Percentiles rank a stretch among this genome's conserved stretches.
phyloP scores from a whole-genome alignment of 2,329 filamentous ascomycete species.

The Gremmenia infestans region DNA sequence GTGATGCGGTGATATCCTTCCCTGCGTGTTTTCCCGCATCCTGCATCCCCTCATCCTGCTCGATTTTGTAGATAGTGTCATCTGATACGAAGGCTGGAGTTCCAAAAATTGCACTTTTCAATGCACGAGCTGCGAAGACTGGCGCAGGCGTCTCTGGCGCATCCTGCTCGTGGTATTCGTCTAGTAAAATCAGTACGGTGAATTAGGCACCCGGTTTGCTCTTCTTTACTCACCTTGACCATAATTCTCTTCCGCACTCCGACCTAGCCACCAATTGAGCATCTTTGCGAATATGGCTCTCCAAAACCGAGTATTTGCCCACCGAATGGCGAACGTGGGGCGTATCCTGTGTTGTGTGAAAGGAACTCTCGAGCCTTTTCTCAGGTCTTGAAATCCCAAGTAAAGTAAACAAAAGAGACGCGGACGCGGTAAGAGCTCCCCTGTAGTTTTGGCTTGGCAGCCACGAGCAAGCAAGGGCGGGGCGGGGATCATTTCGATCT shows the following conservation, averaged over 20 bases:
- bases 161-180: slow-evolving; percentile 34
- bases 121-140: slow-evolving; percentile 60
- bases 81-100: slow-evolving; percentile 42
- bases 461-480: slow-evolving; percentile 1
- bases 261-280: slow-evolving; percentile 32
- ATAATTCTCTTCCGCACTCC: slow-evolving; percentile 20
- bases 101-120: slow-evolving; percentile 60
- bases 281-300: slow-evolving; percentile 15
- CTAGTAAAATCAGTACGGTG: slow-evolving; percentile 13
- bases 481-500: slow-evolving; percentile 8
- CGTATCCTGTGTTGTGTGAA: background rate
- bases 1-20: slow-evolving; percentile 11
- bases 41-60: slow-evolving; percentile 17
- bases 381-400: too few species aligned
- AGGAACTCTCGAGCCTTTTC: background rate
- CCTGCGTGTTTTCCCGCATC: slow-evolving; percentile 17
- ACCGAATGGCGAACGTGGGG: background rate
- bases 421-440: slow-evolving; percentile 2
- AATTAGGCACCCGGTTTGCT: background rate
- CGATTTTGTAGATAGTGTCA: slow-evolving; percentile 29
- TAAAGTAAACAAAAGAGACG: background rate
- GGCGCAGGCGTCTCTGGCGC: slow-evolving; percentile 61
- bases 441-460: slow-evolving; percentile 4
- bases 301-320: background rate
- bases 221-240: slow-evolving; percentile 20